Evolutionary conservation across 2,329 filamentous ascomycete species (phyloP).

Genomic region (Penicillium sp.): DNA sequence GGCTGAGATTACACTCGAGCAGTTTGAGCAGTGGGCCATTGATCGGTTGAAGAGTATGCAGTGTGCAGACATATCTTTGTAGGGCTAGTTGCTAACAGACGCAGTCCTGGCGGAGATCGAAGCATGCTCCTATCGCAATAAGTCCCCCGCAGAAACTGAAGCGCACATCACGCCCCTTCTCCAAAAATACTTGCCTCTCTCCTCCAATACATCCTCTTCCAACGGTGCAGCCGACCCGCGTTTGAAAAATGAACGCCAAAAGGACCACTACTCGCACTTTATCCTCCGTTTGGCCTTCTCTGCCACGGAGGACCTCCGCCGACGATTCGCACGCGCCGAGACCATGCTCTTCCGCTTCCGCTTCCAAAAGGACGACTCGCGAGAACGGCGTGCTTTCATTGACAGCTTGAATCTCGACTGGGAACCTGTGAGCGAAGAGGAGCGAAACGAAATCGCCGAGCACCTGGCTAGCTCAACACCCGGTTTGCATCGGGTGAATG

Average conservation of each 20-base stretch:
- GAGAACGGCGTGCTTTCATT: constrained; percentile 72
- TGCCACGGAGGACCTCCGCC: constrained; percentile 80
- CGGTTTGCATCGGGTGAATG: constrained; percentile 54
- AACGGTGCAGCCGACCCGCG: constrained; percentile 46
- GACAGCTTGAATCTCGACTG: constrained; percentile 73
- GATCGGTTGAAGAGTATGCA: constrained; percentile 70
- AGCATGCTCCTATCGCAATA: constrained; percentile 92
- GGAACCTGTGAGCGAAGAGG: constrained; percentile 73
- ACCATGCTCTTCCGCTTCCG: constrained; percentile 82
- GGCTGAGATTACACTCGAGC: constrained; percentile 88
- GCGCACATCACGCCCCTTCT: constrained; percentile 79
- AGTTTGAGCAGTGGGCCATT: constrained; percentile 99
- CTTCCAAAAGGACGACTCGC: constrained; percentile 67
- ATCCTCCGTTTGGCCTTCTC: constrained; percentile 91
- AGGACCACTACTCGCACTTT: constrained; percentile 97
- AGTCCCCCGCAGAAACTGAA: constrained; percentile 72
- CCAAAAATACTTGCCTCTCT: constrained; percentile 78
- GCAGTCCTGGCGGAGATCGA: constrained; percentile 56
- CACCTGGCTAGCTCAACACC: constrained; percentile 57
- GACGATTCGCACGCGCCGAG: constrained; percentile 80
- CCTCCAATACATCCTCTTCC: constrained; percentile 63
- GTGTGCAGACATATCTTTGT: too few relatives aligned
- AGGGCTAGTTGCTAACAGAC: constrained; percentile 2
- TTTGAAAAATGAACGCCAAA: constrained; percentile 70
- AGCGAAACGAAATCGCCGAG: constrained; percentile 62